These are phyloP conservation scores for Xylariaceae sp. DNA, from an alignment of 2,329 filamentous ascomycete genomes.

Conservation along the genomic window DNA sequence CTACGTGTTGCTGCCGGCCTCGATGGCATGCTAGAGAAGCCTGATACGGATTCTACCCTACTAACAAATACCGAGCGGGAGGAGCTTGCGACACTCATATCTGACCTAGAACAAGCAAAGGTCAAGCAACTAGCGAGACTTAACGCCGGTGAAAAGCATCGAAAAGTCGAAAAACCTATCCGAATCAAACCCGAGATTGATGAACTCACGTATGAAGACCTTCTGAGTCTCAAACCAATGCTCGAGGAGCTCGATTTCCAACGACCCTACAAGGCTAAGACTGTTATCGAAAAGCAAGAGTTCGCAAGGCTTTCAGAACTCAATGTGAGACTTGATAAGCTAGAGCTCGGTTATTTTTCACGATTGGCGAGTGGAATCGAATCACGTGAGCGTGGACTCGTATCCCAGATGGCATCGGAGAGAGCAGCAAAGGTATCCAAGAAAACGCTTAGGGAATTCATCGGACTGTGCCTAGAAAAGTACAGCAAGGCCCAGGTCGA, in stretches of 20 bases:
- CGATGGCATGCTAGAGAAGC: conserved; percentile 44
- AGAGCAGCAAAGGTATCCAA: conserved; percentile 85
- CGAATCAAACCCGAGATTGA: not conserved
- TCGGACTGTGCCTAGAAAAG: conserved; percentile 83
- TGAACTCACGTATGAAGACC: conserved; percentile 17
- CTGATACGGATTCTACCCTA: conserved; percentile 16
- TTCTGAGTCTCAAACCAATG: conserved; percentile 22
- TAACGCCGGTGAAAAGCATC: not conserved
- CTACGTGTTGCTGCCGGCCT: conserved; percentile 61
- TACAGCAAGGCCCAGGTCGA: conserved; percentile 92
- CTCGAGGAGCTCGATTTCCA: conserved; percentile 29
- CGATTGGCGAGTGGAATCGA: conserved; percentile 34
- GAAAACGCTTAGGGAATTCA: conserved; percentile 75
- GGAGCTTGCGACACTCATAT: conserved; percentile 16
- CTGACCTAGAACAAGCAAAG: conserved; percentile 22
- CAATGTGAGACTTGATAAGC: conserved; percentile 19
- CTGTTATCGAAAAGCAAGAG: conserved; percentile 27
- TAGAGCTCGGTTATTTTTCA: conserved; percentile 27
- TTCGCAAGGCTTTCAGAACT: conserved; percentile 25
- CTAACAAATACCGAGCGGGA: conserved; percentile 18
- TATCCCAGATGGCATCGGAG: conserved; percentile 52
- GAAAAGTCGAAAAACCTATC: not conserved
- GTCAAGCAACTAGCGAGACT: conserved; percentile 18
- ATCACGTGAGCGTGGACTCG: conserved; percentile 38
- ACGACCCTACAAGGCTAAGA: conserved; percentile 26